phyloP scores from a whole-genome alignment of 2,329 filamentous ascomycete genomes.

The Botrytis tulipae region DNA sequence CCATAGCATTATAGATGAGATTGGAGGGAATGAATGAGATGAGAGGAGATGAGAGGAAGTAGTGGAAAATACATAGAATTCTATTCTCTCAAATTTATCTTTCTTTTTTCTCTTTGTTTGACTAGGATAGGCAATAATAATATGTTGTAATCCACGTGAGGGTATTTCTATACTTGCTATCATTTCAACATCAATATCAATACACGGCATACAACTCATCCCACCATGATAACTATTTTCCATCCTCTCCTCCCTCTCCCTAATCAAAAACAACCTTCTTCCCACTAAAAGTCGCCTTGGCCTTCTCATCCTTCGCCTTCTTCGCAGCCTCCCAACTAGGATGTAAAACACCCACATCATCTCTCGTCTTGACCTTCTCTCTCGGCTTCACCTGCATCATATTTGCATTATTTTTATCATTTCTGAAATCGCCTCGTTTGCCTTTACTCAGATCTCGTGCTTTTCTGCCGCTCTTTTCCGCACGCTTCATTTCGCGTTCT shows the following conservation, averaged over 20 bases:
- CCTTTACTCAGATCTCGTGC: conserved; percentile 12
- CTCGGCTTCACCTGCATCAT: conserved; percentile 35
- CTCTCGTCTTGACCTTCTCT: conserved; percentile 41
- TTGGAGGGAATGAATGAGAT: too few species aligned
- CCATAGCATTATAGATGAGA: not conserved
- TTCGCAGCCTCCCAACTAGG: conserved; percentile 60
- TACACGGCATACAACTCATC: not conserved
- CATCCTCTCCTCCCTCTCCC: not conserved
- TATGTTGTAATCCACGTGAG: not conserved
- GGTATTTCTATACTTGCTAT: not conserved
- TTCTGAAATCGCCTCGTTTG: conserved; percentile 21
- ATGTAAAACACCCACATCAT: conserved; percentile 55
- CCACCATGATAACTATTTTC: too few species aligned
- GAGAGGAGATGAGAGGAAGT: too few species aligned
- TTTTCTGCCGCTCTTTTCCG: conserved; percentile 43
- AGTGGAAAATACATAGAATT: not conserved
- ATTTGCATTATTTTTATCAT: conserved; percentile 17
- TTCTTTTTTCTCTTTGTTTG: not conserved
- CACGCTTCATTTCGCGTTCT: conserved; percentile 27
- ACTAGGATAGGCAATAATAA: not conserved
- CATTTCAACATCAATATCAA: not conserved
- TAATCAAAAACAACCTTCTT: conserved; percentile 60
- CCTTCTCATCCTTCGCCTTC: conserved; percentile 55
- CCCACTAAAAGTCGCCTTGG: conserved; percentile 53
- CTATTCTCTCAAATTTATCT: not conserved